A percentile compares a stretch with the other conserved stretches of the same genome.
Evolutionary conservation across 345 rosid genomes (phyloP).

Genomic region (Turnera subulata): DNA sequence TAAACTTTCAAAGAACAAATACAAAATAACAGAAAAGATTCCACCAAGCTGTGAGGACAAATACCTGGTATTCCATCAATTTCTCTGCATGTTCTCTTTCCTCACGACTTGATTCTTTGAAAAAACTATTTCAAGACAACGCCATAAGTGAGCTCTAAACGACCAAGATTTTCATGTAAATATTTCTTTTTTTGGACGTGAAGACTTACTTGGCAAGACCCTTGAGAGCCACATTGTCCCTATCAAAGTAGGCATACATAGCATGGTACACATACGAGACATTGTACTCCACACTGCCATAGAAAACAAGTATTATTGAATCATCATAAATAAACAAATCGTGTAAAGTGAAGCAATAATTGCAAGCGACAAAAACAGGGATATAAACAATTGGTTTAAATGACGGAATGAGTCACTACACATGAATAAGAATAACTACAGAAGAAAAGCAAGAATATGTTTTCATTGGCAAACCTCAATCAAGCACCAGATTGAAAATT

Average conservation of each 20-base stretch:
- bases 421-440: no score
- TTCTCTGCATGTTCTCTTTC: conserved; percentile 35
- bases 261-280: conserved; percentile 35
- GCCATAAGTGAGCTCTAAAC: neutral
- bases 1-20: neutral
- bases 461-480: no score
- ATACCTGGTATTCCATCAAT: conserved; percentile 32
- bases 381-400: neutral
- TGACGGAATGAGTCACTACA: no score
- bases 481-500: no score
- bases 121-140: conserved; percentile 17
- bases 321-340: neutral
- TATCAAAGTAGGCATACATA: conserved; percentile 29
- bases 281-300: conserved; percentile 34
- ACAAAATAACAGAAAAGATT: neutral
- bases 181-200: neutral
- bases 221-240: conserved; percentile 33
- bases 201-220: conserved; percentile 26
- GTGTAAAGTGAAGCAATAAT: no score
- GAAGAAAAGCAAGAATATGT: no score
- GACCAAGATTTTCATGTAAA: neutral
- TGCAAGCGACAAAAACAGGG: neutral
- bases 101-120: conserved; percentile 28
- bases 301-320: neutral
- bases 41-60: neutral